Evolutionary conservation across 78 protist genomes (phyloP), one percentile per base, ranked within the genome.

Genomic region (Dictyostelium purpureum): DNA sequence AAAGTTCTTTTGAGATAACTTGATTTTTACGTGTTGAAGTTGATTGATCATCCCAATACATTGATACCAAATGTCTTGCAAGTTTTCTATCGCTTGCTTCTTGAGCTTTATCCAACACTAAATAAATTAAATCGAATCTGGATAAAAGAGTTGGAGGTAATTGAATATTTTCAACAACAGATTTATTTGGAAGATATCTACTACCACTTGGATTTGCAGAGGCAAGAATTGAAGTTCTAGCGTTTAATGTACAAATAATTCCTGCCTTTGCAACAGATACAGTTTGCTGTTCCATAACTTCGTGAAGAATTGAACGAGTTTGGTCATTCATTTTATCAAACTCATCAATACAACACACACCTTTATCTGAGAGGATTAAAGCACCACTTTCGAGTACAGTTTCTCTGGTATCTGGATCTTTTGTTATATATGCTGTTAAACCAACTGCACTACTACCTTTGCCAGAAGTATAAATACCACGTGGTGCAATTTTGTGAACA

Each of bases 261-360:
- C 99, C 99, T 4, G 99, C 99, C 81, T 99, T 99, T 57, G 99
- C 99, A n/a, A 99, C 95, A 11, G 99, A 98, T 19, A 99, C 97
- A 18, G 99, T 99, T 70, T 99, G 99, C 90, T 99, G 99, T 91
- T 99, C 99, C 99, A 98, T 98, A 26, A 93, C 99, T 94, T 99
- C 99, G 82, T 99, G 99, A 57, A 99, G 96, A 19, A 99, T 94
- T 0, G 99, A 90, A 21, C 99, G 96, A 12, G 99, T 96, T 47
- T 87, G 79, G 18, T 99, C 99, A 59, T 57, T 37, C 99, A 99
- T 99, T 94, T 99, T 99, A 88, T 99, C 99, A 38, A 99, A 99
- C 97, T 99, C 99, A 70, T 99, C 99, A 33, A 99, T 99, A 96
- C 99, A 99, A 88, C 99, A 99, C 40, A 99, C 78, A 59, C 99